Conservation (phyloP, 805 yeast species). For the Clavispora carvajalis region DNA sequence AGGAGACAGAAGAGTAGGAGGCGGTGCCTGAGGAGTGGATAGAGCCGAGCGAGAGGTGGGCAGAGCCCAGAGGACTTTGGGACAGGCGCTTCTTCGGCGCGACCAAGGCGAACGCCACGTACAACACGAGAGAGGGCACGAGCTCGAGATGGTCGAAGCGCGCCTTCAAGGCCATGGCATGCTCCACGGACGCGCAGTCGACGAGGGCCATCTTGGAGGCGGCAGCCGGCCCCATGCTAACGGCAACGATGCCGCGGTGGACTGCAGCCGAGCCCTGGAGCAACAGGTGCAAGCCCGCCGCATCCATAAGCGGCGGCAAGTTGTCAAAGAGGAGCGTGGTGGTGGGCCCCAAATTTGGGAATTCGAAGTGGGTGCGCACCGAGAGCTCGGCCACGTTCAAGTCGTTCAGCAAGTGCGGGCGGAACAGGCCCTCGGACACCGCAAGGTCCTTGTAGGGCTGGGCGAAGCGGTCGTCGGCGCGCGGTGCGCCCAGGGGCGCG, state of each 20-base stretch:
- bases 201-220: constrained; percentile 41
- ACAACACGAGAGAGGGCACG: constrained; percentile 69
- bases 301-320: constrained; percentile 67
- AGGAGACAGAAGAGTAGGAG: background rate
- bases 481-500: background rate
- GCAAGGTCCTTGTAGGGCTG: background rate
- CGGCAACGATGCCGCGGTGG: constrained; percentile 56
- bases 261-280: constrained; percentile 25
- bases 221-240: constrained; percentile 26
- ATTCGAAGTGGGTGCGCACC: constrained; percentile 68
- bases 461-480: background rate
- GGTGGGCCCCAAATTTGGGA: constrained; percentile 68
- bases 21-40: background rate
- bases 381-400: constrained; percentile 53
- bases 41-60: background rate
- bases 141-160: constrained; percentile 78
- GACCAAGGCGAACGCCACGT: constrained; percentile 81
- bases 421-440: constrained; percentile 2
- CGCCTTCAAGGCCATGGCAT: constrained; percentile 76
- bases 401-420: constrained; percentile 44
- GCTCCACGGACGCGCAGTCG: constrained; percentile 66
- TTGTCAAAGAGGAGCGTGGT: constrained; percentile 74
- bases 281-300: constrained; percentile 28
- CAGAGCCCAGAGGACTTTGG: background rate
- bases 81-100: constrained; percentile 19